phyloP scores from a whole-genome alignment of 768 basidiomycete genomes.

The Sporobolomyces phaffii region DNA sequence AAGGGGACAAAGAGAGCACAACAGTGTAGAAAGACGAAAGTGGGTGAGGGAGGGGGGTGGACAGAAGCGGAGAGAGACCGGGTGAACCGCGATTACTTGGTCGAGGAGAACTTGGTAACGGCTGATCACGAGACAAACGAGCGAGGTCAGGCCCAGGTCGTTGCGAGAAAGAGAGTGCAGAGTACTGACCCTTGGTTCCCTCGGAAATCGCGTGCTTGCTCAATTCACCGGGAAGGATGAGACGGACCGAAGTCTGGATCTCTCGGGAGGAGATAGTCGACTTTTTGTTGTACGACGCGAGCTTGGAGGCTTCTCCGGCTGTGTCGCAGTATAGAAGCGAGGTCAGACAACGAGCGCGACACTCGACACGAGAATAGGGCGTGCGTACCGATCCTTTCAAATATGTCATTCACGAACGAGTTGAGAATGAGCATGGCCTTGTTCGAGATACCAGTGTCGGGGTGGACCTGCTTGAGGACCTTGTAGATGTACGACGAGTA shows the following conservation, averaged over 20 bases:
- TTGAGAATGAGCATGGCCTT: constrained; percentile 89
- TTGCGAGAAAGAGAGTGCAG: no score
- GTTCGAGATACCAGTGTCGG: constrained; percentile 97
- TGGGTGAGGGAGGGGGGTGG: no score
- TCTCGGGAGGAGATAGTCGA: constrained; percentile 98
- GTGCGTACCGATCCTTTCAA: constrained; percentile 80
- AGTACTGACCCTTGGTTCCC: constrained; percentile 71
- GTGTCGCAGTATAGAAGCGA: no score
- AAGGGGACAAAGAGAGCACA: no score
- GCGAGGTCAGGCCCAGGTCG: no score
- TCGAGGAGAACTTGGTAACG: no score
- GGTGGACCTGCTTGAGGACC: constrained; percentile 95
- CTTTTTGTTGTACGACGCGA: constrained; percentile 94
- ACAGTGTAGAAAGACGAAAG: no score
- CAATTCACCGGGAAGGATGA: constrained; percentile 92
- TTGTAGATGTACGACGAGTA: constrained; percentile 88
- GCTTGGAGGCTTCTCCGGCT: constrained; percentile 56
- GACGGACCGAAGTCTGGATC: constrained; percentile 92
- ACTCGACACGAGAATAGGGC: no score
- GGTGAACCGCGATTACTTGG: no score
- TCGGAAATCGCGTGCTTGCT: constrained; percentile 92
- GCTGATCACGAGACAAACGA: no score
- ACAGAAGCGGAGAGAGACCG: not conserved
- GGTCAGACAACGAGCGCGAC: not conserved
- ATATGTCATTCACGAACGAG: constrained; percentile 90